Base-by-base conservation (phyloP, 1,139 yeast genomes). In the Kluyveromyces marxianus region DNA sequence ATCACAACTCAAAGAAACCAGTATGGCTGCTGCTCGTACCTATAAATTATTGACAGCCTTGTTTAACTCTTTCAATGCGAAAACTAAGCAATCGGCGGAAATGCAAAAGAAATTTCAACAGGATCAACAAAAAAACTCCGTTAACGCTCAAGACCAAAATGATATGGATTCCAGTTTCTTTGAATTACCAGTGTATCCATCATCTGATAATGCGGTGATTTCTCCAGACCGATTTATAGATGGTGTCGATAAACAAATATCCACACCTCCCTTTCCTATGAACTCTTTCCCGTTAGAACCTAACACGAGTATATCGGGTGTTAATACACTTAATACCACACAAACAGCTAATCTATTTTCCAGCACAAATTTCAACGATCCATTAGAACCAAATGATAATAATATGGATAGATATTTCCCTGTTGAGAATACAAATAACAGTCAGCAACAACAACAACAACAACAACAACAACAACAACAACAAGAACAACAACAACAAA, bases 11-110 rank as follows among this genome's bases (percentile, higher is more conserved):
- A 86, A 85, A 59, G 84, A 81, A 55, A 77, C 81, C 50, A 81
- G 92, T 40, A 77, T 77, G 64, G 84, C 96, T 8, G 92, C 96
- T 0, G 73, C 78, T 50, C 72, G 96, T 53, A 88, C 92, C 21
- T 87, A 84, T 65, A 81, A 81, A 55, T 77, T 88, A 47, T 74
- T 89, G 59, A 84, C 86, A 60, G 81, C 85, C 10, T 68, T 89
- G 52, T 89, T 89, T 63, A 95, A 87, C 58, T 89, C 85, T 61
- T 71, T 89, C 60, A 85, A 86, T 59, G 50, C 58, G 33, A 53
- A 54, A 50, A 51, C 65, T 39, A 46, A 40, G 27, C 43, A 40
- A 25, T 40, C 38, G 4, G 30, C 59, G 42, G 49, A 49, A 50
- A 39, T 50, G 48, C 30, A 41, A 4, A 30, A 36, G 38, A 8